Evolutionary conservation across 2,329 filamentous ascomycete genomes (phyloP), one percentile per base, ranked within the genome.

Genomic region (Monosporascus sp.): DNA sequence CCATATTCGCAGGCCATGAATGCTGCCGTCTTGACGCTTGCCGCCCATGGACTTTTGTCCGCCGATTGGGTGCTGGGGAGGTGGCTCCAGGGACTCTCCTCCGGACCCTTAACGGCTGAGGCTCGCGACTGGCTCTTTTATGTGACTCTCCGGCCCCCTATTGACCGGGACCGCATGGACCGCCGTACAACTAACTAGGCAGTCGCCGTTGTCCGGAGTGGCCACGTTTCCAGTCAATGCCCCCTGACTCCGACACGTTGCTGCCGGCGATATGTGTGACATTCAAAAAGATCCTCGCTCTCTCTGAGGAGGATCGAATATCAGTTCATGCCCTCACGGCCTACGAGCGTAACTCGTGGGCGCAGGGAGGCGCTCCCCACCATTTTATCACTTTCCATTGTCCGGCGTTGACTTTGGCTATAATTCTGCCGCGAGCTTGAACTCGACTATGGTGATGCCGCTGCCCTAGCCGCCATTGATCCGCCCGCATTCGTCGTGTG

Each of bases 311-410:
- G 3, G 2, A 11, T n/a, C 46, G 35, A 18, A 17, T 37, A 6
- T 31, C 51, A 3, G 40, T 60, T 8, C 53, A 54, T 28, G 53
- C 35, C 17, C 51, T 60, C 11, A 61, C 57, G 6, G 54, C 57
- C 8, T 55, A 58, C 24, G 51, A 61, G 11, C 58, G 59, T 2
- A 35, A 55, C 37, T 55, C 54, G 6, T 60, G 57, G 57, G 51
- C 59, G 7, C 14, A 22, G 17, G 57, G 55, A 55, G 28, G 57
- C 11, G 11, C 9, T 52, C 8, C 5, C 15, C 9, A 14, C 6
- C 11, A 9, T 28, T 22, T 22, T 28, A 50, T 26, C 18, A 15
- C 22, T 41, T 17, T 24, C 7, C 17, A 5, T n/a, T 7, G 15
- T 28, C 17, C 26, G 0, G 14, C n/a, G 24, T 15, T 31, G 26